Evolutionary conservation across 176 grass and related monocot genomes (phyloP).

Genomic region (Aegilops sharonensis): DNA sequence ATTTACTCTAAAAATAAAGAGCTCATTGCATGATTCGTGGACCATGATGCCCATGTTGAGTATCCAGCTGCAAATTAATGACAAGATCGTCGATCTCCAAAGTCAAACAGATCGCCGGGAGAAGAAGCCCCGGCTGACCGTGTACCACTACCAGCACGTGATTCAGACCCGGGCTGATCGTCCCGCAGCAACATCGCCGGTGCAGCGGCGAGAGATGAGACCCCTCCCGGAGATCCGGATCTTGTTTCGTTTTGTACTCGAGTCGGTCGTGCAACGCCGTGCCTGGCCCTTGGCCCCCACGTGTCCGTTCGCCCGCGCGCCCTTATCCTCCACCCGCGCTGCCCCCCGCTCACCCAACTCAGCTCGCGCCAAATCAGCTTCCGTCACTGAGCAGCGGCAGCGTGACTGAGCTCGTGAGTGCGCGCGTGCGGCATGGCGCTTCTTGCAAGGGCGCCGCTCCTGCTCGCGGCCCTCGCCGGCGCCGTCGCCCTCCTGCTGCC

Average conservation of each 20-base stretch:
- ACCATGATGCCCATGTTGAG: background rate
- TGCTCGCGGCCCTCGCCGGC: constrained; percentile 21
- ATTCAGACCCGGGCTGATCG: background rate
- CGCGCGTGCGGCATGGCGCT: background rate
- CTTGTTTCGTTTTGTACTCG: background rate
- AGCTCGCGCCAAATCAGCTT: background rate
- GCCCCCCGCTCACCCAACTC: background rate
- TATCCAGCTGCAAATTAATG: background rate
- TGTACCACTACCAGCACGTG: background rate
- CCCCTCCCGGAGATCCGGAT: background rate
- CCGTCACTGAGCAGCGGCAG: background rate
- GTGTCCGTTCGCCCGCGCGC: background rate
- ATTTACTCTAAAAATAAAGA: no score
- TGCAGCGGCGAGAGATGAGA: background rate
- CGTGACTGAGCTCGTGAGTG: background rate
- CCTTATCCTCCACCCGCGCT: background rate
- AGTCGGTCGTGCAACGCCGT: background rate
- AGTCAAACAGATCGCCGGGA: background rate
- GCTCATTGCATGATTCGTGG: background rate
- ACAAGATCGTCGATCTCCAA: background rate
- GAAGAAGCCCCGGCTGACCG: background rate
- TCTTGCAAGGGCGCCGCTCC: background rate
- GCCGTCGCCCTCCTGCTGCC: background rate
- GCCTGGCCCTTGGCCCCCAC: background rate
- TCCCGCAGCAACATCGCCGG: background rate